phyloP scores from a whole-genome alignment of 768 basidiomycete species.

The Termitomyces sp. region DNA sequence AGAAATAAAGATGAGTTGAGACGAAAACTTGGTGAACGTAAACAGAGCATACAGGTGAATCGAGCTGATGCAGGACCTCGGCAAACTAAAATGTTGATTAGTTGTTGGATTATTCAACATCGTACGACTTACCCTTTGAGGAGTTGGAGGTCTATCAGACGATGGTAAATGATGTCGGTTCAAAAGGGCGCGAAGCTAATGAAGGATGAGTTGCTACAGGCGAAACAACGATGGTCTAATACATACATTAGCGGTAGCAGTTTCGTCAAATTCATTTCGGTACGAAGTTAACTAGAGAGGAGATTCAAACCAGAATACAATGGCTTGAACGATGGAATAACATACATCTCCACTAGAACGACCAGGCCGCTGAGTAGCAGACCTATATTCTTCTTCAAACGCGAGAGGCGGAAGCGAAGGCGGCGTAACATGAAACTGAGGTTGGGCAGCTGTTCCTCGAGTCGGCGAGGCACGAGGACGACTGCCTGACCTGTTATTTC shows the following conservation, averaged over 20 bases:
- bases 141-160: background rate
- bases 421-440: background rate
- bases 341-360: background rate
- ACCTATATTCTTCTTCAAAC: slow-evolving; percentile 22
- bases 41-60: background rate
- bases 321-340: background rate
- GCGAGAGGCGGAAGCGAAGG: slow-evolving; percentile 32
- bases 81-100: background rate
- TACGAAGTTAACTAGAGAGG: background rate
- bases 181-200: slow-evolving; percentile 2
- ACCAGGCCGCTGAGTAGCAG: background rate
- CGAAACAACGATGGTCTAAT: background rate
- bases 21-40: background rate
- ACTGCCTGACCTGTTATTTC: slow-evolving; percentile 11
- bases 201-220: background rate
- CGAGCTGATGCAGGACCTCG: background rate
- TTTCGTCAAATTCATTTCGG: background rate
- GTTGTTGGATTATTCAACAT: background rate
- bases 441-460: background rate
- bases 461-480: background rate
- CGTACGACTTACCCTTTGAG: background rate
- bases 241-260: background rate
- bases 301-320: background rate
- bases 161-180: background rate
- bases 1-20: background rate